Conservation (phyloP, 2,329 filamentous ascomycete genomes). For the Pseudocercospora crystallina region DNA sequence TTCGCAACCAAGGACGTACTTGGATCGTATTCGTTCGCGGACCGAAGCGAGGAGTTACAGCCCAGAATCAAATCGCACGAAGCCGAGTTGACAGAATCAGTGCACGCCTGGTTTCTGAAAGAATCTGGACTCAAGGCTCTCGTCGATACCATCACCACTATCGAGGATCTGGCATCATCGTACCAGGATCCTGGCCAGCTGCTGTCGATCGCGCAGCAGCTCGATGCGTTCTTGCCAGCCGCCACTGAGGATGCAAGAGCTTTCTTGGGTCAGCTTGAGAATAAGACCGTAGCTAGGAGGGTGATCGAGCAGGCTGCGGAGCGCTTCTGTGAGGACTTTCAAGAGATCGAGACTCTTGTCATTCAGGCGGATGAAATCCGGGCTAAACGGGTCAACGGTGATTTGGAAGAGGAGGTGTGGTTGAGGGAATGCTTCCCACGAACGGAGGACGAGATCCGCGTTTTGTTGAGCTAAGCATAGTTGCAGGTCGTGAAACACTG, state of each 20-base stretch:
- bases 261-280: slow-evolving; percentile 71
- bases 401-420: slow-evolving; percentile 39
- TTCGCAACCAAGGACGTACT: slow-evolving; percentile 59
- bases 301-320: slow-evolving; percentile 82
- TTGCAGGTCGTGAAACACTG: background rate
- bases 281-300: slow-evolving; percentile 67
- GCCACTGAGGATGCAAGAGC: slow-evolving; percentile 90
- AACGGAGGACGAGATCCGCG: slow-evolving; percentile 63
- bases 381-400: slow-evolving; percentile 35
- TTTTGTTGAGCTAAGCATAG: slow-evolving; percentile 55
- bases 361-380: slow-evolving; percentile 56
- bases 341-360: slow-evolving; percentile 63
- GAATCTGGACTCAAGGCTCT: slow-evolving; percentile 67
- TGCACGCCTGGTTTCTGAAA: slow-evolving; percentile 66
- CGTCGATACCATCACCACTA: slow-evolving; percentile 34
- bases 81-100: slow-evolving; percentile 56
- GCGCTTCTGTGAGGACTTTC: slow-evolving; percentile 83
- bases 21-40: slow-evolving; percentile 60
- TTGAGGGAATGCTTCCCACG: slow-evolving; percentile 62
- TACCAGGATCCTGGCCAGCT: slow-evolving; percentile 46
- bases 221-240: slow-evolving; percentile 90
- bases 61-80: slow-evolving; percentile 29
- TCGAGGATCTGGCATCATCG: slow-evolving; percentile 26
- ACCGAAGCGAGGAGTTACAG: slow-evolving; percentile 40
- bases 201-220: slow-evolving; percentile 66